Conservation (phyloP, 2,329 filamentous ascomycete genomes). For the Ophiostoma himal-ulmi region DNA sequence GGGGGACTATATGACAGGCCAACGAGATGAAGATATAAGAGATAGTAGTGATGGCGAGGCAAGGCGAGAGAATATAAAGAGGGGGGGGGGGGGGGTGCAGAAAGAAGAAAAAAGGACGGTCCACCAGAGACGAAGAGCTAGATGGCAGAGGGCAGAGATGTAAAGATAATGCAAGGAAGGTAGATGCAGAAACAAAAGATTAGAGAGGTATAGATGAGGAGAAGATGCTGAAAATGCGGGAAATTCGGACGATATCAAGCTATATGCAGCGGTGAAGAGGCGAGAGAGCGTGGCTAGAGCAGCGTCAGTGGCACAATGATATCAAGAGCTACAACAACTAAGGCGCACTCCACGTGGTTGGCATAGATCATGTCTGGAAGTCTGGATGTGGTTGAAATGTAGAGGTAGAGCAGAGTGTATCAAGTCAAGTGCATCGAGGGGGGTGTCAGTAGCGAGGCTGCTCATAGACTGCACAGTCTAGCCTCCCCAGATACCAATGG, state of each 20-base stretch:
- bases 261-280: no score
- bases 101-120: not conserved
- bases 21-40: no score
- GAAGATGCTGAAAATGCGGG: not conserved
- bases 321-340: not conserved
- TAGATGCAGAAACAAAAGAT: not conserved
- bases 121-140: not conserved
- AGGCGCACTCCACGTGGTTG: not conserved
- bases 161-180: not conserved
- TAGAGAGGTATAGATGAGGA: no score
- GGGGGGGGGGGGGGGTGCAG: no score
- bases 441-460: no score
- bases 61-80: not conserved
- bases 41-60: no score
- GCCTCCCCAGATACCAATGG: not conserved
- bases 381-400: not conserved
- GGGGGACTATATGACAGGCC: no score
- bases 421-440: not conserved
- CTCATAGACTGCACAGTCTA: no score
- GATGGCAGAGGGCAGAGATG: not conserved
- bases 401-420: not conserved
- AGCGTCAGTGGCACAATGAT: not conserved
- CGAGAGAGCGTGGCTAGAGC: not conserved
- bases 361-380: not conserved
- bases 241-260: not conserved